Conservation (phyloP, 345 rosid genomes). For the Boechera divaricarpa region DNA sequence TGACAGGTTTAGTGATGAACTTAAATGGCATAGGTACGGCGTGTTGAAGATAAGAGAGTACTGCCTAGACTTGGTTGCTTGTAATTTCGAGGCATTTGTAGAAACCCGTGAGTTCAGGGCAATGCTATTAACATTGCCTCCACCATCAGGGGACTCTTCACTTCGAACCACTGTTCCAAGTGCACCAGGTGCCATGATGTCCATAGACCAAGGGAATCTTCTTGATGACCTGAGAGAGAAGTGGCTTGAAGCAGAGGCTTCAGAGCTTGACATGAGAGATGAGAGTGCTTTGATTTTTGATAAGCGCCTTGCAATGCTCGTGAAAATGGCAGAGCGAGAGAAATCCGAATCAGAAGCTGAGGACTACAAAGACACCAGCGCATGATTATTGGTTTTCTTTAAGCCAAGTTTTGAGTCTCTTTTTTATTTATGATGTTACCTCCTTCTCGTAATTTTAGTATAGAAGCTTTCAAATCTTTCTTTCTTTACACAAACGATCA, state of each 20-base stretch:
- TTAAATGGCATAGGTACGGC: slow-evolving; percentile 68
- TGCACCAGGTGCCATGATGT: slow-evolving; percentile 82
- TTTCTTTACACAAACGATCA: slow-evolving; percentile 12
- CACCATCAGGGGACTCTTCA: slow-evolving; percentile 94
- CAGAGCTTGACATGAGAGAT: slow-evolving; percentile 96
- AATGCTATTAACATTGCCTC: slow-evolving; percentile 89
- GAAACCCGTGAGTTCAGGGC: slow-evolving; percentile 78
- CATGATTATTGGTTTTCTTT: slow-evolving; percentile 28
- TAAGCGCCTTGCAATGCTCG: slow-evolving; percentile 83
- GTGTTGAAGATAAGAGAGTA: slow-evolving; percentile 89
- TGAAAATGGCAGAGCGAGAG: slow-evolving; percentile 79
- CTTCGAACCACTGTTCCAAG: slow-evolving; percentile 87
- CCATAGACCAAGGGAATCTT: slow-evolving; percentile 75
- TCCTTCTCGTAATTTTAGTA: slow-evolving; percentile 10
- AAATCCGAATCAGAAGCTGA: slow-evolving; percentile 43
- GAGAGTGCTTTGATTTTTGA: slow-evolving; percentile 90
- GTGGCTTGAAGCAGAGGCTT: slow-evolving; percentile 99
- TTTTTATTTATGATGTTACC: not conserved
- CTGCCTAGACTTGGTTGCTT: slow-evolving; percentile 83
- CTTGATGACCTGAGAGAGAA: slow-evolving; percentile 94
- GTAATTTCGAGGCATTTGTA: slow-evolving; percentile 91
- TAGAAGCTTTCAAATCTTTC: not conserved
- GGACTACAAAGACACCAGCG: slow-evolving; percentile 35
- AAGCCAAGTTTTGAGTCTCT: slow-evolving; percentile 19
- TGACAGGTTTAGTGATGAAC: not conserved